These are phyloP conservation scores for Takakia lepidozioides DNA, from an alignment of 225 moss, liverwort and hornwort genomes.

Conservation along the genomic window DNA sequence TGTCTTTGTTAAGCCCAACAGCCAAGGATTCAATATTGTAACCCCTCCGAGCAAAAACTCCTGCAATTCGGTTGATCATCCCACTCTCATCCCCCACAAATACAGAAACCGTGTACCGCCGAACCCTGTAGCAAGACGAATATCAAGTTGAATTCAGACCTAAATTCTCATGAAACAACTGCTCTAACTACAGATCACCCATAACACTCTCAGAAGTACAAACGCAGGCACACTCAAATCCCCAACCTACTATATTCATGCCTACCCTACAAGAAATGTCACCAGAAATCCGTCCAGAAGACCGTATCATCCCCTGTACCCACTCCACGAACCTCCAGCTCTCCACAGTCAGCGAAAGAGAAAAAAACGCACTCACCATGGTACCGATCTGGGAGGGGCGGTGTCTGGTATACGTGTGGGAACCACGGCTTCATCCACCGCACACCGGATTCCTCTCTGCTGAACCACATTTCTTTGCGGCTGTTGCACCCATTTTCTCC, in stretches of 20 bases:
- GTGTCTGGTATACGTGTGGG: conserved; percentile 35
- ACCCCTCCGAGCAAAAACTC: conserved; percentile 85
- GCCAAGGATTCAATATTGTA: conserved; percentile 97
- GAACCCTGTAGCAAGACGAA: conserved; percentile 46
- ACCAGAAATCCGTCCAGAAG: too few species aligned
- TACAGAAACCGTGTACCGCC: conserved; percentile 90
- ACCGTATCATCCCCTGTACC: background rate
- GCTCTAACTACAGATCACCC: background rate
- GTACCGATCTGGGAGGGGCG: conserved; percentile 28
- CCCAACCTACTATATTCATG: too few species aligned
- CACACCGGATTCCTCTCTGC: conserved; percentile 11
- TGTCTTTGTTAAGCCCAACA: conserved; percentile 94
- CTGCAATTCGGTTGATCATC: conserved; percentile 97
- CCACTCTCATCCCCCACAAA: conserved; percentile 98
- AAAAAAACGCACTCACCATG: conserved; percentile 14
- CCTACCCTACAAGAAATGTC: background rate
- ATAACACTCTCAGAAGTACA: background rate
- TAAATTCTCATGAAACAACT: background rate
- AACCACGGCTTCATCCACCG: conserved; percentile 34
- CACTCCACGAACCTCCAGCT: background rate
- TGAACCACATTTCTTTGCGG: background rate
- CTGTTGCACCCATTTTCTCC: background rate
- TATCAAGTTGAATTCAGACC: background rate
- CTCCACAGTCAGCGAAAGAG: too few species aligned
- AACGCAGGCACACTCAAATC: background rate